phyloP scores from a whole-genome alignment of 306 rosid genomes.

The Alnus glutinosa region DNA sequence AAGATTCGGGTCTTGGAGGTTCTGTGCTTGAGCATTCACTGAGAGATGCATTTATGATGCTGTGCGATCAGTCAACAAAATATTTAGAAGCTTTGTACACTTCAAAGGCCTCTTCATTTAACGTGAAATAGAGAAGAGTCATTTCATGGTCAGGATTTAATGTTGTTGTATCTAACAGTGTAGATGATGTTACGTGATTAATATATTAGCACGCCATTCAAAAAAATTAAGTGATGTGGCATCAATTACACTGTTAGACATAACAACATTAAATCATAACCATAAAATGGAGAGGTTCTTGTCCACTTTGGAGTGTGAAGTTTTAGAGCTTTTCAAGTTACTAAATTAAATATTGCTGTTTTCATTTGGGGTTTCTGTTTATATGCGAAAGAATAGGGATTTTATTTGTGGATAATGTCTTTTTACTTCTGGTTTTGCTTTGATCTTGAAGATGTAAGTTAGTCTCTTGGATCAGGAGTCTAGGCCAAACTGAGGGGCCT shows the following conservation, averaged over 20 bases:
- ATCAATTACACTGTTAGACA: too few species aligned
- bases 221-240: too few species aligned
- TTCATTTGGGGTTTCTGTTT: conserved; percentile 19
- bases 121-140: too few species aligned
- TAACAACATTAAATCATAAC: too few species aligned
- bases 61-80: conserved; percentile 46
- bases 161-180: too few species aligned
- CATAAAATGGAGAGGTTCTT: too few species aligned
- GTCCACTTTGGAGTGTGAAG: conserved; percentile 23
- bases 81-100: conserved; percentile 44
- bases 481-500: neutral
- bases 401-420: conserved; percentile 18
- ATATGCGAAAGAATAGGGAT: neutral
- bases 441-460: conserved; percentile 9
- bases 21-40: conserved; percentile 24
- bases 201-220: too few species aligned
- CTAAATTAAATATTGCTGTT: conserved; percentile 15
- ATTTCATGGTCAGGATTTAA: too few species aligned
- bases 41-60: conserved; percentile 47
- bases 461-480: neutral
- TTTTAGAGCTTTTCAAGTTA: conserved; percentile 35
- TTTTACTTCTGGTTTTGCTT: conserved; percentile 12
- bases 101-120: too few species aligned
- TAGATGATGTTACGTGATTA: too few species aligned
- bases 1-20: conserved; percentile 29